Percentiles rank a stretch among this genome's conserved stretches.
phyloP scores from a whole-genome alignment of 345 rosid species.

The Chamaenerion angustifolium region DNA sequence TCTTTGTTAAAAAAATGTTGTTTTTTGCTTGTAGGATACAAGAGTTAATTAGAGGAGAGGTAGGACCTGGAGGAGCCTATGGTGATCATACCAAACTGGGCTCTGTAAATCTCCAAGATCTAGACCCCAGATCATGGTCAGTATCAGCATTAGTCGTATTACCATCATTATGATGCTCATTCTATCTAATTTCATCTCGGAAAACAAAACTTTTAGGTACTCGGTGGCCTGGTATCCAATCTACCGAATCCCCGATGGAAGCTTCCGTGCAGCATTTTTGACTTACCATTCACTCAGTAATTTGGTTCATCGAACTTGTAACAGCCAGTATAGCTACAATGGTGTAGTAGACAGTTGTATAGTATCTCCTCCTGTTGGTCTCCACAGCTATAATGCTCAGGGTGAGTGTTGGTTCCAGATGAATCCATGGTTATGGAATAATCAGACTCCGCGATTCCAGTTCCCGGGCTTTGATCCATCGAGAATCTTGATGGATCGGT shows the following conservation, averaged over 20 bases:
- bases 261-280: slow-evolving; percentile 44
- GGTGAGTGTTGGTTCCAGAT: slow-evolving; percentile 45
- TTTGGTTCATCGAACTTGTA: slow-evolving; percentile 16
- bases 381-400: slow-evolving; percentile 52
- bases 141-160: not conserved
- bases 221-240: slow-evolving; percentile 66
- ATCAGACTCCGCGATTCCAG: slow-evolving; percentile 5
- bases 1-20: not conserved
- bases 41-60: slow-evolving; percentile 24
- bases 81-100: slow-evolving; percentile 29
- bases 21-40: slow-evolving; percentile 27
- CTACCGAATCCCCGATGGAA: slow-evolving; percentile 52
- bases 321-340: too few species aligned
- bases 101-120: slow-evolving; percentile 22
- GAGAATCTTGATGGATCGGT: slow-evolving; percentile 27
- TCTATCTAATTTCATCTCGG: not conserved
- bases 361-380: slow-evolving; percentile 39
- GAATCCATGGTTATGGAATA: slow-evolving; percentile 12
- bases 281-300: slow-evolving; percentile 48
- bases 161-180: not conserved
- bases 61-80: slow-evolving; percentile 21
- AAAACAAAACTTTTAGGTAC: slow-evolving; percentile 25
- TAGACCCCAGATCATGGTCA: slow-evolving; percentile 50
- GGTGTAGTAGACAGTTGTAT: slow-evolving; percentile 8
- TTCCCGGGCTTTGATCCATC: slow-evolving; percentile 14